phyloP scores from a whole-genome alignment of 331 rosid species.

The Acacia pycnantha region DNA sequence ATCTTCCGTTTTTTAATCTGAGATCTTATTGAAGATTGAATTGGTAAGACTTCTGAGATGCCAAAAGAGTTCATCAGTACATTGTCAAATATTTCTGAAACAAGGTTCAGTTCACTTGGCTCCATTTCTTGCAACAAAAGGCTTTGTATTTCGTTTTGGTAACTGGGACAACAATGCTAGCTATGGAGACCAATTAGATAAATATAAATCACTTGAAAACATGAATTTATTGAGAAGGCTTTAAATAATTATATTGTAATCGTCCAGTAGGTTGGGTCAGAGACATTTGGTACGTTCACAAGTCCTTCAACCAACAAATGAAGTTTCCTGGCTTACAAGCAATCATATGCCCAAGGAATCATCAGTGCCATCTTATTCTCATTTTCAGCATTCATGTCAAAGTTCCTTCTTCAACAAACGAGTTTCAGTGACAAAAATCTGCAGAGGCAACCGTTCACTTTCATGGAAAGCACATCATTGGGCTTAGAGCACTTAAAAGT shows the following conservation, averaged over 20 bases:
- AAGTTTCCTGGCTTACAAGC: neutral
- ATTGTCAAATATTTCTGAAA: too few species aligned
- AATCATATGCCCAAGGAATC: constrained; percentile 3
- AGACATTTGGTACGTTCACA: too few species aligned
- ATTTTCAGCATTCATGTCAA: neutral
- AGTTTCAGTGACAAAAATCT: constrained; percentile 7
- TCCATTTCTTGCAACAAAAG: too few species aligned
- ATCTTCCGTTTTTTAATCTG: too few species aligned
- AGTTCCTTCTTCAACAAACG: constrained; percentile 13
- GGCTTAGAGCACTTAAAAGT: too few species aligned
- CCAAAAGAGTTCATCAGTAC: too few species aligned
- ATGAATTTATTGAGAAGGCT: neutral
- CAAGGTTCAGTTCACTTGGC: neutral
- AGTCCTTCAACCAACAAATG: too few species aligned
- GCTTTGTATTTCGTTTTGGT: too few species aligned
- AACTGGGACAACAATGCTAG: neutral
- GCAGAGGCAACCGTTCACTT: constrained; percentile 16
- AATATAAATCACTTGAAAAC: neutral
- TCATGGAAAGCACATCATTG: neutral
- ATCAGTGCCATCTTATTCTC: neutral
- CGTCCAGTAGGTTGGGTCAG: too few species aligned
- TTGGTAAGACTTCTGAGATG: too few species aligned
- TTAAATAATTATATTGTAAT: neutral
- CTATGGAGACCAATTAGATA: neutral
- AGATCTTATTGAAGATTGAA: too few species aligned